Evolutionary conservation across 2,329 filamentous ascomycete species (phyloP).

Genomic region (Colletotrichum orchidophilum): DNA sequence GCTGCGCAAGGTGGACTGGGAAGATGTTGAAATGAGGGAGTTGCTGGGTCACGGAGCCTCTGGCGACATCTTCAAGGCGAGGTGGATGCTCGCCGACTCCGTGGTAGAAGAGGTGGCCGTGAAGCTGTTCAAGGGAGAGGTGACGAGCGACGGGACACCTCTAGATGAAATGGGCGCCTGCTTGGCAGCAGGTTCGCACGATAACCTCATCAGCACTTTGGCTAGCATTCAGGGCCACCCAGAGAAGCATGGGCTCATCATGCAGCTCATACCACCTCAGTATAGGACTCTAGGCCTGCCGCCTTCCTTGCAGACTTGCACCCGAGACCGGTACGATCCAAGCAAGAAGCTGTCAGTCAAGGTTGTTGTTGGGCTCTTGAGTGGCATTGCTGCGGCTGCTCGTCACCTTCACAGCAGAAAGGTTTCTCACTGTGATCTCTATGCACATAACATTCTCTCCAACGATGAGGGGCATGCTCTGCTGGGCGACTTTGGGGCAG

Average conservation of each 20-base stretch:
- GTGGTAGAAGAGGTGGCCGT: constrained; percentile 52
- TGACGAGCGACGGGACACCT: constrained; percentile 58
- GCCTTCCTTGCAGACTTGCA: constrained; percentile 56
- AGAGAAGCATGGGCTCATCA: constrained; percentile 52
- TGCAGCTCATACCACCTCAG: constrained; percentile 55
- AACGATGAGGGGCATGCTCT: constrained; percentile 52
- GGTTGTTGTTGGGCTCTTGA: constrained; percentile 48
- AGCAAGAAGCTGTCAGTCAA: constrained; percentile 41
- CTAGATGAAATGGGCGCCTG: constrained; percentile 59
- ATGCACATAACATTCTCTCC: constrained; percentile 58
- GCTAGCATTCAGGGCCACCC: constrained; percentile 54
- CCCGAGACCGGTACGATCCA: constrained; percentile 52
- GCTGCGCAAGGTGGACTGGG: constrained; percentile 52
- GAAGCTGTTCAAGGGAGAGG: constrained; percentile 58
- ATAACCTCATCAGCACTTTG: constrained; percentile 55
- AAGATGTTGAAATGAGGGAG: constrained; percentile 49
- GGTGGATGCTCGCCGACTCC: constrained; percentile 43
- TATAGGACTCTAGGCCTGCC: constrained; percentile 55
- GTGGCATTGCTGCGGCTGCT: constrained; percentile 52
- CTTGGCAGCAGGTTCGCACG: constrained; percentile 55
- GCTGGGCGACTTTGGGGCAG: constrained; percentile 58
- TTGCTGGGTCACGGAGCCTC: constrained; percentile 56
- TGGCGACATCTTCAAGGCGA: constrained; percentile 54
- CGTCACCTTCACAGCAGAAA: constrained; percentile 53
- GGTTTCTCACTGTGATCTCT: constrained; percentile 57